Percentiles rank a stretch among this genome's conserved stretches.
These are phyloP conservation scores for Microascus cirrosus DNA, from an alignment of 2,329 filamentous ascomycete genomes.

Conservation along the genomic window DNA sequence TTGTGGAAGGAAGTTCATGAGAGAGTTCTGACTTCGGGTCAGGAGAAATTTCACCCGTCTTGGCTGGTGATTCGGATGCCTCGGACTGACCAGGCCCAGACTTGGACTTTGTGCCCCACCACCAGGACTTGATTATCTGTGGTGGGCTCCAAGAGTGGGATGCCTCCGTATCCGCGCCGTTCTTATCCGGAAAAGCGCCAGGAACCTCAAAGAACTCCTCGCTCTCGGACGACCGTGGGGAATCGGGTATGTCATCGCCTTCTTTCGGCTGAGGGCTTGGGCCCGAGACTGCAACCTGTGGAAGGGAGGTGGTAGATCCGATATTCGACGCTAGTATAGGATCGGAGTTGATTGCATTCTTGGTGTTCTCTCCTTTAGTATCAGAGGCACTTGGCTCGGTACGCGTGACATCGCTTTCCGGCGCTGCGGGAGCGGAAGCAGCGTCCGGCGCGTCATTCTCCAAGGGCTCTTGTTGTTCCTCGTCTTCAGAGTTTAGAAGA, in stretches of 20 bases:
- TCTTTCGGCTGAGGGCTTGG: slow-evolving; percentile 18
- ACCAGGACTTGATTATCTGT: neutral
- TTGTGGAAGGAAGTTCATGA: neutral
- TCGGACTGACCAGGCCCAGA: neutral
- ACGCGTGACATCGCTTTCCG: neutral
- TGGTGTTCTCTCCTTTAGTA: neutral
- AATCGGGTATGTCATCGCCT: neutral
- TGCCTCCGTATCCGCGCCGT: slow-evolving; percentile 8
- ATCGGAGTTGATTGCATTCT: neutral
- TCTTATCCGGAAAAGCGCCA: slow-evolving; percentile 44
- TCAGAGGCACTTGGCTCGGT: neutral
- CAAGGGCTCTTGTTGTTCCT: slow-evolving; percentile 17
- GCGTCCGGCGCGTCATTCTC: neutral
- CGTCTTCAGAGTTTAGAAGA: slow-evolving; percentile 17
- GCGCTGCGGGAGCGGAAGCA: neutral
- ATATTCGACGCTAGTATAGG: neutral
- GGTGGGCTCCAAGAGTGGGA: neutral
- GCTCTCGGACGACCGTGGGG: slow-evolving; percentile 1
- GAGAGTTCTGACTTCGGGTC: neutral
- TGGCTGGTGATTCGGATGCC: neutral
- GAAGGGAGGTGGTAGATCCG: slow-evolving; percentile 16
- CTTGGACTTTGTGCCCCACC: neutral
- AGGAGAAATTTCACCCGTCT: neutral
- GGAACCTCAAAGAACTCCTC: slow-evolving; percentile 38
- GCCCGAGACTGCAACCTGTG: slow-evolving; percentile 30